phyloP scores from a whole-genome alignment of 1,139 yeast genomes.

The Yamadazyma pseudoaaseri region DNA sequence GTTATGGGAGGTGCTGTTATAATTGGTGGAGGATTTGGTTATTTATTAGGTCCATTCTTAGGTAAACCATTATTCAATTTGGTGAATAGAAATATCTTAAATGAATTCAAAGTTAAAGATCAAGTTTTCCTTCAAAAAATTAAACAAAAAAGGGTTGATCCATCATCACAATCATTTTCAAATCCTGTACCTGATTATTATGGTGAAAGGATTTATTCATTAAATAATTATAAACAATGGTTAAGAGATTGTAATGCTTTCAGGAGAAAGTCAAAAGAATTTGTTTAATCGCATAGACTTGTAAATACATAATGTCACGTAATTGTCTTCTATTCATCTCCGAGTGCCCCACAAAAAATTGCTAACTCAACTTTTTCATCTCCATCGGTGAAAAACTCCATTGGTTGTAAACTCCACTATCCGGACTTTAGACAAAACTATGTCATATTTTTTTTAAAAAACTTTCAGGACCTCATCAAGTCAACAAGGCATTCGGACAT shows the following conservation, averaged over 20 bases:
- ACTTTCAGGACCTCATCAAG: too few relatives aligned
- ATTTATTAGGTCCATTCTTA: slow-evolving; percentile 76
- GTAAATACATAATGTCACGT: not conserved
- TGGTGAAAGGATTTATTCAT: slow-evolving; percentile 90
- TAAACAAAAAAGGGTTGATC: slow-evolving; percentile 81
- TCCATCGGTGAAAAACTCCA: too few relatives aligned
- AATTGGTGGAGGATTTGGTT: slow-evolving; percentile 76
- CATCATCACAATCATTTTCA: slow-evolving; percentile 85
- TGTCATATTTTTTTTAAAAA: too few relatives aligned
- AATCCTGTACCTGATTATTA: slow-evolving; percentile 98
- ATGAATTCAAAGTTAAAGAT: slow-evolving; percentile 59
- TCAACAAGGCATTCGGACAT: too few relatives aligned
- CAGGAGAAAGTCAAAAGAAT: slow-evolving; percentile 80
- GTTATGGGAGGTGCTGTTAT: slow-evolving; percentile 67
- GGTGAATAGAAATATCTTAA: slow-evolving; percentile 46
- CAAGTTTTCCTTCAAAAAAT: slow-evolving; percentile 71
- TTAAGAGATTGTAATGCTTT: slow-evolving; percentile 91
- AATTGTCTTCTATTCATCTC: too few relatives aligned
- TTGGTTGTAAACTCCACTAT: not conserved
- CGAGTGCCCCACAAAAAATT: too few relatives aligned
- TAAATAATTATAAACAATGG: slow-evolving; percentile 91
- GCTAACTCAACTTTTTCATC: too few relatives aligned
- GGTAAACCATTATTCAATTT: slow-evolving; percentile 71
- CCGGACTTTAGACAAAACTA: not conserved
- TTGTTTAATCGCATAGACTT: slow-evolving; percentile 41